Base-by-base conservation (phyloP, 768 basidiomycete species). In the Lentinus brumalis region DNA sequence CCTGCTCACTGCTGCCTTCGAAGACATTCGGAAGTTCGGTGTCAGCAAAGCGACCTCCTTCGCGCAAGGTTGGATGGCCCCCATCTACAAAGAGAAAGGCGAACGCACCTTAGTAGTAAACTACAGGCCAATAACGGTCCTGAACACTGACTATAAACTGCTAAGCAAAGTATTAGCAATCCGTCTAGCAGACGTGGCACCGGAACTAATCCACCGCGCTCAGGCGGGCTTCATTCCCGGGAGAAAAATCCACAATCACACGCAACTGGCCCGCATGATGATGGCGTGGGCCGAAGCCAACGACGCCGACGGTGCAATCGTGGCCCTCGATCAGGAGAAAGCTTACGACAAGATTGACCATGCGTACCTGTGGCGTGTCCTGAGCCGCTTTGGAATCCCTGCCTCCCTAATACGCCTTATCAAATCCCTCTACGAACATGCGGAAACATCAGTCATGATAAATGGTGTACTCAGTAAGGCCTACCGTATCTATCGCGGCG, bases 141-240 rank as follows among this genome's bases (percentile, higher is more conserved):
- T 76, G 0, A 76, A 77, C 47, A 67, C 70, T 0, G 71, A 76
- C 55, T 77, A 77, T 10, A 76, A 77, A 50, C 21, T 74, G 0
- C 51, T 76, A 30, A 77, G 70, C 0, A 73, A 73, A 46, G 32
- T 41, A 0, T 64, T 76, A 0, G 55, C 71, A 0, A 60, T 65
- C 0, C 62, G 67, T 47, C 60, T 76, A 0, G 67, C 66, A 0
- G 26, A 50, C 2, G 53, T 53, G 2, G 63, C 40, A 0, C 60
- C 59, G 0, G 26, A n/a, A 4, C 29, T 78, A 0, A 68, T 80
- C 0, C 76, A 79, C 57, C 16, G 16, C 1, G 62, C 74, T 65
- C 78, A 79, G 62, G 71, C 78, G 0, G 79, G 79, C 0, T 81
- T 81, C 35, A 66, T 81, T 0, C 67, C 58, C 15, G 71, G 70